These are phyloP conservation scores for Sungouiella thailandica DNA, from an alignment of 805 yeast genomes.

Conservation along the genomic window DNA sequence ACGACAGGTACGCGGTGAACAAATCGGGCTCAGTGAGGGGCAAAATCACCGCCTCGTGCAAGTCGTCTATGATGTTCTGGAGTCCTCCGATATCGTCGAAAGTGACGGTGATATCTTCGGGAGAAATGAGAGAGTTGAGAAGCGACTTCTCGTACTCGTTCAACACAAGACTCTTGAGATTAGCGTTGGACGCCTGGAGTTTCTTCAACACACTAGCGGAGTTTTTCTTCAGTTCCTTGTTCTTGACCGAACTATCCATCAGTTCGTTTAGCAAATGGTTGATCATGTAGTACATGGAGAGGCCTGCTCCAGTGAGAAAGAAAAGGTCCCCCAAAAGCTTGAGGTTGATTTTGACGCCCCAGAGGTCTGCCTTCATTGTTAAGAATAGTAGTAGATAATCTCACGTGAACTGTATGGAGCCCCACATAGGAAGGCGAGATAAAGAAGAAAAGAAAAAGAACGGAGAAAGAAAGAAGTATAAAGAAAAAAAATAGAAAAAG, in stretches of 20 bases:
- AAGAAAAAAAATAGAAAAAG: not conserved
- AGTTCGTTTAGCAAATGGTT: slow-evolving; percentile 34
- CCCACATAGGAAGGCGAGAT: not conserved
- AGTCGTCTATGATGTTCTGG: slow-evolving; percentile 73
- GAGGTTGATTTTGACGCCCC: slow-evolving; percentile 35
- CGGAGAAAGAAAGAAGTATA: no score
- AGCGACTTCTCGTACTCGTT: slow-evolving; percentile 76
- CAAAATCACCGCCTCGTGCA: slow-evolving; percentile 81
- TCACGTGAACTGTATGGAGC: not conserved
- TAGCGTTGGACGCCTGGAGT: slow-evolving; percentile 50
- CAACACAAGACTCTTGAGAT: slow-evolving; percentile 44
- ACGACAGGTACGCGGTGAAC: slow-evolving; percentile 58
- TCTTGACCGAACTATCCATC: slow-evolving; percentile 29
- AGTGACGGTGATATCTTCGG: slow-evolving; percentile 71
- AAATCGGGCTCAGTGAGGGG: slow-evolving; percentile 76
- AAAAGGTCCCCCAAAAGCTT: slow-evolving; percentile 38
- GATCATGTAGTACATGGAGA: slow-evolving; percentile 63
- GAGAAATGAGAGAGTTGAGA: slow-evolving; percentile 72
- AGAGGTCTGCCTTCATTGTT: slow-evolving; percentile 21
- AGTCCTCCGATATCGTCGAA: slow-evolving; percentile 90
- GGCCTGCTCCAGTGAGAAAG: slow-evolving; percentile 53
- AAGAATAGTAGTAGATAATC: slow-evolving; percentile 13
- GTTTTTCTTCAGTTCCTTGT: slow-evolving; percentile 61
- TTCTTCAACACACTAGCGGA: slow-evolving; percentile 41
- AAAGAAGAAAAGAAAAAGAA: no score